Evolutionary conservation across 768 basidiomycete genomes (phyloP).

Genomic region (Suillus luteus): DNA sequence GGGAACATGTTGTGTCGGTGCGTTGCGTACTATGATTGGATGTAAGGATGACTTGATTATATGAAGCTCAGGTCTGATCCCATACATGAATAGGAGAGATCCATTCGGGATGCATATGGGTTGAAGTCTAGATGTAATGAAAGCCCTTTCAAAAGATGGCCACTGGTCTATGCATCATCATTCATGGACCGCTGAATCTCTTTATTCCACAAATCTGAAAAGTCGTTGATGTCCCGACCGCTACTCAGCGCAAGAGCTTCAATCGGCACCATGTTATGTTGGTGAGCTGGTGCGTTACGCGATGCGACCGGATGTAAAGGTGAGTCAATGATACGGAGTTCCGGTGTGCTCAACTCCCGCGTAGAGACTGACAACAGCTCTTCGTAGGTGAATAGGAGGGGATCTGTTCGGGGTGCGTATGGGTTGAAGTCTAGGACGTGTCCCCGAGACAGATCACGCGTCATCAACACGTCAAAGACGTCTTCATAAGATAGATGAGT

Average conservation of each 20-base stretch:
- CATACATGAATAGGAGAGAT: constrained; percentile 83
- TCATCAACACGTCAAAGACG: constrained; percentile 83
- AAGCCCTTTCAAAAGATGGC: background rate
- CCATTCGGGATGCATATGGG: constrained; percentile 81
- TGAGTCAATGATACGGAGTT: constrained; percentile 72
- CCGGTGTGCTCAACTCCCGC: constrained; percentile 31
- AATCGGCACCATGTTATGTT: constrained; percentile 90
- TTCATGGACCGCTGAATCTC: constrained; percentile 43
- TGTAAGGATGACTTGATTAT: constrained; percentile 77
- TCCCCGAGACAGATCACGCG: constrained; percentile 72
- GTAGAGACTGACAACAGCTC: constrained; percentile 55
- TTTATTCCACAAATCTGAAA: constrained; percentile 66
- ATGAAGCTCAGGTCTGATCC: constrained; percentile 51
- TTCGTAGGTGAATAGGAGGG: constrained; percentile 82
- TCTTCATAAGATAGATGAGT: constrained; percentile 46
- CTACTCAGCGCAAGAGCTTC: constrained; percentile 82
- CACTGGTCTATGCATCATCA: constrained; percentile 14
- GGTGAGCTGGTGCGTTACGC: constrained; percentile 69
- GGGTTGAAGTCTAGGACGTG: constrained; percentile 94
- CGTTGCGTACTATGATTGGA: constrained; percentile 63
- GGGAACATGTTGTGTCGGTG: constrained; percentile 68
- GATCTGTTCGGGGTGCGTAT: constrained; percentile 82
- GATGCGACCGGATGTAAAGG: constrained; percentile 67
- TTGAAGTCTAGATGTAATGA: constrained; percentile 46
- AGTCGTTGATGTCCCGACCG: constrained; percentile 72